phyloP scores from a whole-genome alignment of 306 rosid species.

The Vigna mungo region DNA sequence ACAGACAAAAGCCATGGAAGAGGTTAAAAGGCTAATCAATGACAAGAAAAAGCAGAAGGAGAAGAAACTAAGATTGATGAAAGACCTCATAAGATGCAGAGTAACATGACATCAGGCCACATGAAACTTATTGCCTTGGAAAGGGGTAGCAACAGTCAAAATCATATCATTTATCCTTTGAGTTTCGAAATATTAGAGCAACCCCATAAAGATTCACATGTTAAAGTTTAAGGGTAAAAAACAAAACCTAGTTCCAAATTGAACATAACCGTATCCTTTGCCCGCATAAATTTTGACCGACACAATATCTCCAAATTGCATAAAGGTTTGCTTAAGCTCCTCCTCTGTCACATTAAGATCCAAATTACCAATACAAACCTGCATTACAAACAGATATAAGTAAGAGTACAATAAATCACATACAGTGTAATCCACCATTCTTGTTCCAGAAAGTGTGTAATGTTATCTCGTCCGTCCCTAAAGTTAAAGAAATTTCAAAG shows the following conservation, averaged over 20 bases:
- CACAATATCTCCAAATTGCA: constrained; percentile 82
- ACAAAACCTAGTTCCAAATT: constrained; percentile 79
- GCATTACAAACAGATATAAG: constrained; percentile 15
- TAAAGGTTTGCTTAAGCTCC: constrained; percentile 81
- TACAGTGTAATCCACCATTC: neutral
- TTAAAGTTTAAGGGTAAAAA: constrained; percentile 35
- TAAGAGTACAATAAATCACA: constrained; percentile 17
- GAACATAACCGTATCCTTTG: constrained; percentile 87
- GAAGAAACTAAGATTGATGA: constrained; percentile 38
- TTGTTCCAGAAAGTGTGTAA: neutral
- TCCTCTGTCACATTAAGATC: constrained; percentile 81
- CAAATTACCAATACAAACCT: constrained; percentile 91
- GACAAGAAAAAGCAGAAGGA: constrained; percentile 35
- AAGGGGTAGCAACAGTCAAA: constrained; percentile 43
- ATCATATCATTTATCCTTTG: constrained; percentile 31
- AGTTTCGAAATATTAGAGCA: constrained; percentile 34
- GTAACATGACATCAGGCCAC: constrained; percentile 45
- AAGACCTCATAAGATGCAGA: constrained; percentile 50
- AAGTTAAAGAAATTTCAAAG: neutral
- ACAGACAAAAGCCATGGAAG: constrained; percentile 32
- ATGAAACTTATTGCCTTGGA: constrained; percentile 45
- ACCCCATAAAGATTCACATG: constrained; percentile 40
- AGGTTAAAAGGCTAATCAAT: constrained; percentile 32
- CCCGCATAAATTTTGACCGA: constrained; percentile 79
- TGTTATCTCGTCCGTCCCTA: neutral